Percentiles rank a stretch among this genome's conserved stretches.
These are phyloP conservation scores for Ehretia macrophylla DNA, from an alignment of 257 asterid species.

Conservation along the genomic window DNA sequence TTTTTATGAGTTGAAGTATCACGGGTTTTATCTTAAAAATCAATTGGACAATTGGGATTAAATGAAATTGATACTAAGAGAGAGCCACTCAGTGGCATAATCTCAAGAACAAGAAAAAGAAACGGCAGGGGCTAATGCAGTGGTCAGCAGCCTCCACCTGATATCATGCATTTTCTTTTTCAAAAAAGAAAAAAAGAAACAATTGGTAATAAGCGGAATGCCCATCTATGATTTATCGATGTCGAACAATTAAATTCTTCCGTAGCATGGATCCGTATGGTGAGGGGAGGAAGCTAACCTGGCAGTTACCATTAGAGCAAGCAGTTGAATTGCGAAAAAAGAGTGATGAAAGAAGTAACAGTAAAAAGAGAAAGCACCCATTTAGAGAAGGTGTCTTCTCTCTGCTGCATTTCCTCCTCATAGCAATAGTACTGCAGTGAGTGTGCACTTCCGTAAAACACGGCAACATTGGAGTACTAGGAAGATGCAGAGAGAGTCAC, in stretches of 20 bases:
- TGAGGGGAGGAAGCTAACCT: constrained; percentile 35
- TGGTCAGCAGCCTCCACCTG: too few relatives aligned
- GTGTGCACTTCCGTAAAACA: constrained; percentile 33
- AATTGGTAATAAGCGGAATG: too few relatives aligned
- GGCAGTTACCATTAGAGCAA: constrained; percentile 65
- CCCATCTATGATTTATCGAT: too few relatives aligned
- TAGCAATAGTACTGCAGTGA: background rate
- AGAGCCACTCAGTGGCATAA: too few relatives aligned
- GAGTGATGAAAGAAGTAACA: constrained; percentile 19
- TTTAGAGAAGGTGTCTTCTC: constrained; percentile 8
- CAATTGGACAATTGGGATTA: background rate
- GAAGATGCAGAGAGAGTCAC: constrained; percentile 11
- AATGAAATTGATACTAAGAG: background rate
- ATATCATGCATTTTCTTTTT: too few relatives aligned
- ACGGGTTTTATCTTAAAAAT: constrained; percentile 25
- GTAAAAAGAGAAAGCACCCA: constrained; percentile 11
- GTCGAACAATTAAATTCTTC: too few relatives aligned
- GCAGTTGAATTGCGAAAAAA: constrained; percentile 37
- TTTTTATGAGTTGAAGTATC: background rate
- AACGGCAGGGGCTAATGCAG: too few relatives aligned
- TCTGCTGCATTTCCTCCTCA: constrained; percentile 31
- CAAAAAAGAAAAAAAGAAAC: too few relatives aligned
- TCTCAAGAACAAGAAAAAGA: too few relatives aligned
- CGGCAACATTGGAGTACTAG: constrained; percentile 27
- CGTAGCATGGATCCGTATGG: too few relatives aligned